phyloP scores from a whole-genome alignment of 2,329 filamentous ascomycete genomes.

The Cordyceps pruinosa region DNA sequence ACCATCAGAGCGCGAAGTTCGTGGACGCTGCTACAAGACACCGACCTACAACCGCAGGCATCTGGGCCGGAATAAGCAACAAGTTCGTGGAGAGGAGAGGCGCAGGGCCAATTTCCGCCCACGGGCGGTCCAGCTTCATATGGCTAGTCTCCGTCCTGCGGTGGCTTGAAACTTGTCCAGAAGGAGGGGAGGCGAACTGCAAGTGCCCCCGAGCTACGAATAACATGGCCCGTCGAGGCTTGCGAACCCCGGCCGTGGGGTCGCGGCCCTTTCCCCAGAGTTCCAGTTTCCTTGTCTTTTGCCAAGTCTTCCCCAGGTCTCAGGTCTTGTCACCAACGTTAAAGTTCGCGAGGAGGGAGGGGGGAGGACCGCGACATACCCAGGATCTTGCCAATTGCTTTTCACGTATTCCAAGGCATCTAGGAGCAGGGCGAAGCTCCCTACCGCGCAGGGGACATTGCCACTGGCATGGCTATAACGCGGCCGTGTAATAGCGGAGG shows the following conservation, averaged over 20 bases:
- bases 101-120: constrained; percentile 3
- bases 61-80: background rate
- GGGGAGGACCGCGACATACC: too few species aligned
- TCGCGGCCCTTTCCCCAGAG: background rate
- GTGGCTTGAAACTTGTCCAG: background rate
- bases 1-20: too few species aligned
- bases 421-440: too few species aligned
- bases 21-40: too few species aligned
- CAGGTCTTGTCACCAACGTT: background rate
- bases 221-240: too few species aligned
- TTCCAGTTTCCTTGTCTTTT: background rate
- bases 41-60: too few species aligned
- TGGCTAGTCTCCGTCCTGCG: constrained; percentile 4
- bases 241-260: background rate
- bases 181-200: too few species aligned
- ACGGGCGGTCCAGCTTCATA: constrained; percentile 1
- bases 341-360: too few species aligned
- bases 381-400: background rate
- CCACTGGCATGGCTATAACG: background rate
- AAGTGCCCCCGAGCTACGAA: too few species aligned
- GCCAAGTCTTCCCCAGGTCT: background rate
- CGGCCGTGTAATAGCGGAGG: background rate
- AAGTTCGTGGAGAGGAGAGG: too few species aligned
- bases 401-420: background rate
- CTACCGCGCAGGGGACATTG: too few species aligned